A percentile compares a stretch with the other conserved stretches of the same genome.
phyloP scores from a whole-genome alignment of 495 filamentous ascomycete species.

The Melanomma pulvis-pyrius region DNA sequence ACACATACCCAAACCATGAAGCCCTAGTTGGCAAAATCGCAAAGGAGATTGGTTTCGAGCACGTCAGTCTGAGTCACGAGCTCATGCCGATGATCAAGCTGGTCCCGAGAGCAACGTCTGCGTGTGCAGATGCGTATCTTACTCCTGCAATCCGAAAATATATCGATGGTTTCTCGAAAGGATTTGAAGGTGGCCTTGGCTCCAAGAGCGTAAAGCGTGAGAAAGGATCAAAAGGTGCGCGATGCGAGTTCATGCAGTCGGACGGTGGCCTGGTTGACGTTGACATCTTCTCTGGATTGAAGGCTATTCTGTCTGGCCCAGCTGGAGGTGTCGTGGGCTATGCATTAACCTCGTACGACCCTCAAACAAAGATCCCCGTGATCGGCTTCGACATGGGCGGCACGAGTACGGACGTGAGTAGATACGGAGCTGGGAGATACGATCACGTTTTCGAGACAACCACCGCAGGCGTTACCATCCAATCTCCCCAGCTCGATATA shows the following conservation, averaged over 20 bases:
- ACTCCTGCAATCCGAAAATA: slow-evolving; percentile 96
- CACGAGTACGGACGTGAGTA: slow-evolving; percentile 91
- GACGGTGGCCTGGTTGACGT: slow-evolving; percentile 81
- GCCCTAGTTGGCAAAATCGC: slow-evolving; percentile 68
- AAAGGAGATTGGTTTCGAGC: slow-evolving; percentile 70
- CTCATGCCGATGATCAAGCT: slow-evolving; percentile 96
- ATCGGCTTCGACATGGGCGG: slow-evolving; percentile 98
- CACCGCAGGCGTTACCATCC: slow-evolving; percentile 92
- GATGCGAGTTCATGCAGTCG: slow-evolving; percentile 87
- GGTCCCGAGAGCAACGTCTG: slow-evolving; percentile 84
- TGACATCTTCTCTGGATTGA: slow-evolving; percentile 71
- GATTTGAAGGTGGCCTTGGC: slow-evolving; percentile 72
- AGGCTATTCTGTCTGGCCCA: slow-evolving; percentile 77
- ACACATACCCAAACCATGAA: slow-evolving; percentile 79
- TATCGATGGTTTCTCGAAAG: slow-evolving; percentile 81
- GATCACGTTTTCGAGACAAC: slow-evolving; percentile 98
- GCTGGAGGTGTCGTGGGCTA: slow-evolving; percentile 85
- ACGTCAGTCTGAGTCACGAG: slow-evolving; percentile 73
- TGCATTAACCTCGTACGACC: slow-evolving; percentile 88
- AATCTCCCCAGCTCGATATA: slow-evolving; percentile 94
- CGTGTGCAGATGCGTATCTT: slow-evolving; percentile 93
- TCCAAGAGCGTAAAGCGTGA: slow-evolving; percentile 64
- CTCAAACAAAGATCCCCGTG: slow-evolving; percentile 80
- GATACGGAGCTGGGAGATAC: slow-evolving; percentile 85
- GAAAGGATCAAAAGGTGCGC: slow-evolving; percentile 58